Evolutionary conservation across 371 early-diverging fungal genomes (phyloP).

Genomic region (Sporodiniella umbellata): DNA sequence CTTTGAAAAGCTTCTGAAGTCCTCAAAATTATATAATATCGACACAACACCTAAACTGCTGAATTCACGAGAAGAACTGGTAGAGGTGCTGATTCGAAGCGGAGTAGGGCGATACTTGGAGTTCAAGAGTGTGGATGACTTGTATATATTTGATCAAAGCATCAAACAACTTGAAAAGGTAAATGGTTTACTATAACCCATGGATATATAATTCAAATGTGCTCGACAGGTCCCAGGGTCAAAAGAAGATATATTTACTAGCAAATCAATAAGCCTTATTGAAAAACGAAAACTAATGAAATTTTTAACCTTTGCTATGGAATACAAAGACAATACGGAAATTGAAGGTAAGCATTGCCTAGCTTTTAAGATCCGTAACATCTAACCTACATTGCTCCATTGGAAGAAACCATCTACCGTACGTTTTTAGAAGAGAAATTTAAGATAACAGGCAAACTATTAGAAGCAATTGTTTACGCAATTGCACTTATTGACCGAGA

Average conservation of each 20-base stretch:
- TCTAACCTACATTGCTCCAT: neutral
- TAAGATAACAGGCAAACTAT: conserved; percentile 63
- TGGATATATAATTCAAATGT: neutral
- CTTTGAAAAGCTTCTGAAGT: conserved; percentile 33
- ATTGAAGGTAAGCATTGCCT: conserved; percentile 21
- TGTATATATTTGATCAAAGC: conserved; percentile 51
- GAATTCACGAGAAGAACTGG: conserved; percentile 67
- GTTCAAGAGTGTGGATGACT: conserved; percentile 78
- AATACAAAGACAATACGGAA: conserved; percentile 35
- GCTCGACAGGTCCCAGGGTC: conserved; percentile 74
- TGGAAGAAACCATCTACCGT: conserved; percentile 23
- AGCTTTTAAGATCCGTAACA: neutral
- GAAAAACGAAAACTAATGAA: conserved; percentile 92
- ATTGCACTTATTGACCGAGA: conserved; percentile 61
- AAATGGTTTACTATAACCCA: neutral
- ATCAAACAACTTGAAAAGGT: conserved; percentile 36
- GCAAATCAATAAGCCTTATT: conserved; percentile 66
- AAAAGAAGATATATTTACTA: conserved; percentile 90
- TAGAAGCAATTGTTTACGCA: conserved; percentile 67
- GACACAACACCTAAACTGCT: conserved; percentile 82
- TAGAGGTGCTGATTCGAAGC: conserved; percentile 75
- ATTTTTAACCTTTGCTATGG: conserved; percentile 71
- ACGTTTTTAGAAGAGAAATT: conserved; percentile 58
- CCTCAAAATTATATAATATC: conserved; percentile 65
- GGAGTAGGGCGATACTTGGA: conserved; percentile 86